These are phyloP conservation scores for Magnaporthales sp. DNA, from an alignment of 2,329 filamentous ascomycete genomes.

Conservation along the genomic window DNA sequence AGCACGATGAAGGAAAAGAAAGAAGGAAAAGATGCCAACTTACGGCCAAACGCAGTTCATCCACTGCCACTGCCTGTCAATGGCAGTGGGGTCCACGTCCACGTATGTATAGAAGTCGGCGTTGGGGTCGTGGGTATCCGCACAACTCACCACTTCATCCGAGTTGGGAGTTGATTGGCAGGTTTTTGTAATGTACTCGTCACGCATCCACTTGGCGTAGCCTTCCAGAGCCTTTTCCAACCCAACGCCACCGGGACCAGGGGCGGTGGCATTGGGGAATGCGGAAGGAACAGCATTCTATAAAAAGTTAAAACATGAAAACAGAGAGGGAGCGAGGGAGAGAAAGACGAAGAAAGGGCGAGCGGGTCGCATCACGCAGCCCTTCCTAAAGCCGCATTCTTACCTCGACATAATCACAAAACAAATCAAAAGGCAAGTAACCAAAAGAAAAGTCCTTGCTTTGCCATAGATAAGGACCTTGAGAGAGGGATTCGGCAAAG, in stretches of 20 bases:
- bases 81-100: constrained; percentile 23
- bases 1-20: neutral
- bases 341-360: too few species aligned
- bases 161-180: constrained; percentile 28
- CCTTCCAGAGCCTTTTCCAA: too few species aligned
- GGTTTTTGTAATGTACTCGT: constrained; percentile 32
- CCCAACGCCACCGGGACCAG: constrained; percentile 42
- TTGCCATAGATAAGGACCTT: constrained; percentile 51
- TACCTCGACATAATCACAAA: constrained; percentile 43
- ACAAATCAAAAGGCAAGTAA: constrained; percentile 41
- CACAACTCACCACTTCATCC: constrained; percentile 36
- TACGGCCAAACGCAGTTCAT: constrained; percentile 41
- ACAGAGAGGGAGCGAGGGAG: too few species aligned
- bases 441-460: constrained; percentile 36
- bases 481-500: constrained; percentile 36
- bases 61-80: constrained; percentile 45
- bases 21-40: neutral
- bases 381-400: constrained; percentile 22
- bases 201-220: constrained; percentile 39
- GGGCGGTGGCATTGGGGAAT: constrained; percentile 18
- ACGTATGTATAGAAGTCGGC: constrained; percentile 37
- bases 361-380: too few species aligned
- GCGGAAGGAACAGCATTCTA: neutral
- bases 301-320: neutral
- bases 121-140: constrained; percentile 40